These are phyloP conservation scores for Yamadazyma buinensis DNA, from an alignment of 1,139 yeast genomes.

Conservation along the genomic window DNA sequence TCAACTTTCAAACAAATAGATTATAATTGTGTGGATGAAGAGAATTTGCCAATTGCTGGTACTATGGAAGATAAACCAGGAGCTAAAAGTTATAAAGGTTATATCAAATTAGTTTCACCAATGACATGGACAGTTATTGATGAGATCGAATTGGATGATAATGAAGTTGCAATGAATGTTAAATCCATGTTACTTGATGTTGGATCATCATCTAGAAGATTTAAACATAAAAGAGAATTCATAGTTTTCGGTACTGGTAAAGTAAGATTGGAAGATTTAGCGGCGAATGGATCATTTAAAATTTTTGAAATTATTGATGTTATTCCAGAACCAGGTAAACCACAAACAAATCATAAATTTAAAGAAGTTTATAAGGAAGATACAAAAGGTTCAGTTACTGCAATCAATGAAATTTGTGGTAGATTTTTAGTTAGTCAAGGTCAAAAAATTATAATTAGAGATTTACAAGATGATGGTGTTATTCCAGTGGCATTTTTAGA, in stretches of 20 bases:
- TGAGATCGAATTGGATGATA: conserved; percentile 57
- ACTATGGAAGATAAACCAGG: conserved; percentile 43
- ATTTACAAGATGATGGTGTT: conserved; percentile 76
- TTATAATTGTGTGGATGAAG: conserved; percentile 73
- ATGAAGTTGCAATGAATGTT: conserved; percentile 63
- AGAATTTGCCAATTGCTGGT: conserved; percentile 63
- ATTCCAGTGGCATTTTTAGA: conserved; percentile 95
- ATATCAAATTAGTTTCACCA: conserved; percentile 67
- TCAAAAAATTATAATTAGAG: conserved; percentile 78
- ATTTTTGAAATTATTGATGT: conserved; percentile 75
- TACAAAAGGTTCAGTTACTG: conserved; percentile 81
- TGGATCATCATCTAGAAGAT: conserved; percentile 43
- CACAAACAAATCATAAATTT: conserved; percentile 78
- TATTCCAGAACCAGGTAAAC: conserved; percentile 86
- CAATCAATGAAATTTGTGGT: conserved; percentile 79
- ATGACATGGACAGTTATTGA: conserved; percentile 77
- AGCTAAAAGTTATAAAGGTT: conserved; percentile 57
- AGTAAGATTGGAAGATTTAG: conserved; percentile 77
- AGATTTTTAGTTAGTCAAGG: conserved; percentile 85
- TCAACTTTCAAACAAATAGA: conserved; percentile 61
- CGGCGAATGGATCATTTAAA: conserved; percentile 76
- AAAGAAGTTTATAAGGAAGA: conserved; percentile 74
- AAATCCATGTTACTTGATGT: conserved; percentile 58
- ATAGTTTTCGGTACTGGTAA: conserved; percentile 77
- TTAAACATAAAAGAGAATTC: conserved; percentile 61